These are phyloP conservation scores for Candida sanyaensis DNA, from an alignment of 1,139 yeast species.

Conservation along the genomic window DNA sequence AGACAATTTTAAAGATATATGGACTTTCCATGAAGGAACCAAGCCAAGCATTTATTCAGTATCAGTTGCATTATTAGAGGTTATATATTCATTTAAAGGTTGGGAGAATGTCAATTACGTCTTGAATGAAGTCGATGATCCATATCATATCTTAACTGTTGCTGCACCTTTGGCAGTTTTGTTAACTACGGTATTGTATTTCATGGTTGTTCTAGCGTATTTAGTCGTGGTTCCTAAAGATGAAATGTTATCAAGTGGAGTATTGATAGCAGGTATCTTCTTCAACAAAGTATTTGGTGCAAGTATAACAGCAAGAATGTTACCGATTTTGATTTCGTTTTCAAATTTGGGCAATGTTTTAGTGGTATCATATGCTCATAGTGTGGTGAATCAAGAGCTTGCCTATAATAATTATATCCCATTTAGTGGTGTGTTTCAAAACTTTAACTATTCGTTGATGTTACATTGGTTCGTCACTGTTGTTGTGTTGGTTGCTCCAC, in stretches of 20 bases:
- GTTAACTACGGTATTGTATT: constrained; percentile 60
- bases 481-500: constrained; percentile 45
- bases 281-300: constrained; percentile 75
- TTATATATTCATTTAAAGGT: constrained; percentile 42
- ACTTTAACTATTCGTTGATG: constrained; percentile 46
- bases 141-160: constrained; percentile 63
- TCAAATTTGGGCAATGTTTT: constrained; percentile 79
- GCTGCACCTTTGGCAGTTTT: constrained; percentile 75
- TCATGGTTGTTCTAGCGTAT: constrained; percentile 71
- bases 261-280: constrained; percentile 72
- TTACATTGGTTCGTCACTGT: constrained; percentile 54
- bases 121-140: constrained; percentile 48
- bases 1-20: constrained; percentile 29
- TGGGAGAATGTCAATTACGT: constrained; percentile 52
- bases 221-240: constrained; percentile 75
- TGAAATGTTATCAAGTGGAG: constrained; percentile 60
- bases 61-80: constrained; percentile 44
- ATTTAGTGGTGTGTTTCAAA: constrained; percentile 56
- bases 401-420: constrained; percentile 76
- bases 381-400: constrained; percentile 72
- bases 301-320: constrained; percentile 57
- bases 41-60: constrained; percentile 30
- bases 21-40: constrained; percentile 23
- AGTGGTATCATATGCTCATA: constrained; percentile 77
- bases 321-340: constrained; percentile 73